Conservation (phyloP, 306 rosid genomes). For the Nissolia schottii region DNA sequence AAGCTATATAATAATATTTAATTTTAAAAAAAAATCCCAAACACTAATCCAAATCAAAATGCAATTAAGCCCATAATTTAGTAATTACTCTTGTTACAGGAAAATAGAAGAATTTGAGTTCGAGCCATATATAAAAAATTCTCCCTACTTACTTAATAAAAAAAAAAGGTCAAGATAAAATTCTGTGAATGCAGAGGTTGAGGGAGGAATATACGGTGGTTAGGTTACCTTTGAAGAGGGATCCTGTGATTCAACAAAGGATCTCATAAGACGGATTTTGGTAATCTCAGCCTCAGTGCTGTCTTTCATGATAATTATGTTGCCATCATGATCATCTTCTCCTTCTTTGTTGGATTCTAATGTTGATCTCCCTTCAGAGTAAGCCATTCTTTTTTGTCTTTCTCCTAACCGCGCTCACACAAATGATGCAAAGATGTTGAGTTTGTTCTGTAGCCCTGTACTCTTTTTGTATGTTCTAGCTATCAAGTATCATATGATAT, state of each 20-base stretch:
- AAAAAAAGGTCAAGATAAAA: too few relatives aligned
- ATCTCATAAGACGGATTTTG: conserved; percentile 29
- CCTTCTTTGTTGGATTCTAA: neutral
- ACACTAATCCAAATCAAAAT: too few relatives aligned
- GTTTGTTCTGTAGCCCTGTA: neutral
- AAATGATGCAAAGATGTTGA: neutral
- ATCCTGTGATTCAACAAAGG: conserved; percentile 11
- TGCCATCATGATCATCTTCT: conserved; percentile 1
- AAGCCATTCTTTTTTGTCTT: too few relatives aligned
- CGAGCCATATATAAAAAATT: too few relatives aligned
- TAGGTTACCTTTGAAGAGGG: conserved; percentile 38
- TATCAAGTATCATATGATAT: too few relatives aligned
- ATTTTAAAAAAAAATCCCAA: too few relatives aligned
- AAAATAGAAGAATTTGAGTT: too few relatives aligned
- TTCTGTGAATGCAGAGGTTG: too few relatives aligned
- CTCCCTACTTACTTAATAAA: too few relatives aligned
- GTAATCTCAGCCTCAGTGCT: conserved; percentile 12
- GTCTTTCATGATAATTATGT: neutral
- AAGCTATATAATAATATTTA: too few relatives aligned
- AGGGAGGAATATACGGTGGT: neutral
- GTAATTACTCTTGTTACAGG: too few relatives aligned
- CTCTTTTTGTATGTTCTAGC: neutral
- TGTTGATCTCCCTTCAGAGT: neutral
- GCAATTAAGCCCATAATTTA: too few relatives aligned
- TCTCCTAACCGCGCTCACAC: neutral